A percentile compares a stretch with the other conserved stretches of the same genome.
Conservation (phyloP, 495 filamentous ascomycete genomes). For the Tuber aestivum region DNA sequence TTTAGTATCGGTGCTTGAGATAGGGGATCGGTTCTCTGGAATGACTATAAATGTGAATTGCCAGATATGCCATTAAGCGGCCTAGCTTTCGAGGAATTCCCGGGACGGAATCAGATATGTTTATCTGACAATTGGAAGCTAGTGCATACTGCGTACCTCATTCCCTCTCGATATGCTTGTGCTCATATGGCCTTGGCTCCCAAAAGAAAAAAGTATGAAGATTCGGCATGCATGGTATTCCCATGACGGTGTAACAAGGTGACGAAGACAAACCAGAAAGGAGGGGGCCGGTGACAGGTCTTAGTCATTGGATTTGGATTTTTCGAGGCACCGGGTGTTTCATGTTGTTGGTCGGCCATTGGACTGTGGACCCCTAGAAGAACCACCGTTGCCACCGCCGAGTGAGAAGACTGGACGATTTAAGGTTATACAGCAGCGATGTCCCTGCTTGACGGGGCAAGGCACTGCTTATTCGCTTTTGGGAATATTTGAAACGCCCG, state of each 20-base stretch:
- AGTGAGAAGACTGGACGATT: constrained; percentile 33
- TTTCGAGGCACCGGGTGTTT: constrained; percentile 36
- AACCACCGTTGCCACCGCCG: neutral
- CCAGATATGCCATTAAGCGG: neutral
- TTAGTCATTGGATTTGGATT: neutral
- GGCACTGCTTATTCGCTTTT: constrained; percentile 25
- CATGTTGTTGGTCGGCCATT: constrained; percentile 27
- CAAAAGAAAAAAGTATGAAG: neutral
- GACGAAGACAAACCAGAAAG: neutral
- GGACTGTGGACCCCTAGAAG: constrained; percentile 21
- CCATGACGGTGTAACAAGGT: neutral
- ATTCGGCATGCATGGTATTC: neutral
- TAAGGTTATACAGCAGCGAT: constrained; percentile 38
- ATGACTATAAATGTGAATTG: neutral
- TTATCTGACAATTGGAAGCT: neutral
- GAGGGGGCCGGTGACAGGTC: neutral
- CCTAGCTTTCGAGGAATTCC: neutral
- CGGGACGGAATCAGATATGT: neutral
- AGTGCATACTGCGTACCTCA: neutral
- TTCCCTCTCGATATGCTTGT: neutral
- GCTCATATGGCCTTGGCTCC: neutral
- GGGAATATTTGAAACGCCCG: constrained; percentile 31
- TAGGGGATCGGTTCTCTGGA: neutral
- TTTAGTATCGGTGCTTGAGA: neutral
- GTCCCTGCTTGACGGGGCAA: constrained; percentile 30